phyloP scores from a whole-genome alignment of 768 basidiomycete species.

The Cyclocybe cylindracea region DNA sequence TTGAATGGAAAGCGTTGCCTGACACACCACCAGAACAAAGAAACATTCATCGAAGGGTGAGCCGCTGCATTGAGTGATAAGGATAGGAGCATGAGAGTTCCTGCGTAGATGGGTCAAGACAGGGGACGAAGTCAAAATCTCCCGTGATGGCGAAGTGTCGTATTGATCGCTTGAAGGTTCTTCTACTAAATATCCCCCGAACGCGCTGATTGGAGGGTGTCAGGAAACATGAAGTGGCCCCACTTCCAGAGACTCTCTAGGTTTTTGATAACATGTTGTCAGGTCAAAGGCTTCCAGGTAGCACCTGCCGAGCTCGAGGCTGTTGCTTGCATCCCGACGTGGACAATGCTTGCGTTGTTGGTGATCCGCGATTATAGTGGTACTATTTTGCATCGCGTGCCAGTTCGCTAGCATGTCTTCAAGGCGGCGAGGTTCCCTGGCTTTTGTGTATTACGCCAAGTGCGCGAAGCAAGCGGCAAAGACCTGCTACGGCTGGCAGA shows the following conservation, averaged over 20 bases:
- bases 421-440: conserved; percentile 69
- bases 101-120: conserved; percentile 62
- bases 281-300: conserved; percentile 70
- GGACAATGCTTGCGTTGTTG: conserved; percentile 63
- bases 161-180: conserved; percentile 64
- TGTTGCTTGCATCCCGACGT: conserved; percentile 67
- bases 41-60: conserved; percentile 70
- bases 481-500: conserved; percentile 26
- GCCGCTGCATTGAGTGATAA: neutral
- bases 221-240: conserved; percentile 46
- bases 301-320: conserved; percentile 72
- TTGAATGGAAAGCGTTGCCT: neutral
- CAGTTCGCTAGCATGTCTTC: neutral
- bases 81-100: neutral
- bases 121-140: conserved; percentile 63
- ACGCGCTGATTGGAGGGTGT: neutral
- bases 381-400: neutral
- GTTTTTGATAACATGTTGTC: conserved; percentile 26
- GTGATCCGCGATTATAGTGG: conserved; percentile 61
- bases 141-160: conserved; percentile 52
- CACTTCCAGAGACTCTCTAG: neutral
- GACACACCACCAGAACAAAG: conserved; percentile 50
- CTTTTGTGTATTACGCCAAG: conserved; percentile 58
- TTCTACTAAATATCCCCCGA: neutral
- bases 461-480: conserved; percentile 35